phyloP scores from a whole-genome alignment of 345 rosid genomes.

The Salix viminalis region DNA sequence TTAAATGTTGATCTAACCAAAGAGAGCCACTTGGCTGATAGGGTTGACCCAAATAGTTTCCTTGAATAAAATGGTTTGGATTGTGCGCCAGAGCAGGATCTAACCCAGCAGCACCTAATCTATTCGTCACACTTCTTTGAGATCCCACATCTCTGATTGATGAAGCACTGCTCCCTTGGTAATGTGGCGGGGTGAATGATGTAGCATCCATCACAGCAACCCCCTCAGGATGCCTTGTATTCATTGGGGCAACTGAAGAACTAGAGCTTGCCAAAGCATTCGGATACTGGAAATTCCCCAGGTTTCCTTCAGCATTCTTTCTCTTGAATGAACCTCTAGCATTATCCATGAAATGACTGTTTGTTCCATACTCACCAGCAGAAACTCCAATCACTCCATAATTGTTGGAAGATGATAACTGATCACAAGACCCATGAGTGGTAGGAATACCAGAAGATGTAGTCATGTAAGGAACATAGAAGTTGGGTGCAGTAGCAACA shows the following conservation, averaged over 20 bases:
- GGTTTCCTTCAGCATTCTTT: constrained; percentile 53
- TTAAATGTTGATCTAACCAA: constrained; percentile 46
- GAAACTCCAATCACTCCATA: constrained; percentile 44
- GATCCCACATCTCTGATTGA: constrained; percentile 43
- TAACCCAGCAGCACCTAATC: constrained; percentile 46
- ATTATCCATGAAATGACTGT: constrained; percentile 44
- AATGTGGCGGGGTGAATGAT: constrained; percentile 38
- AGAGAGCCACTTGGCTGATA: constrained; percentile 41
- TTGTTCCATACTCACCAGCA: constrained; percentile 51
- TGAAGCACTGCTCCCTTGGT: constrained; percentile 37
- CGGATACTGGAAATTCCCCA: constrained; percentile 43
- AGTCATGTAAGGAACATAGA: constrained; percentile 40
- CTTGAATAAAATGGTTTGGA: constrained; percentile 45
- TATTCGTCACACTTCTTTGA: constrained; percentile 56
- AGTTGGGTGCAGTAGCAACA: constrained; percentile 43
- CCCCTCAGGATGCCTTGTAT: constrained; percentile 50
- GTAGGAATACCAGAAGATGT: constrained; percentile 34
- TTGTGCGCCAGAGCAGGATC: constrained; percentile 51
- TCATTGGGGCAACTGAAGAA: constrained; percentile 33
- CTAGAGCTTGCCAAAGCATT: constrained; percentile 48
- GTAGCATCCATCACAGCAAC: constrained; percentile 33
- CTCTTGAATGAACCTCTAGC: constrained; percentile 58
- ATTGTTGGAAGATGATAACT: constrained; percentile 41
- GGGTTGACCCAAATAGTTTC: constrained; percentile 49
- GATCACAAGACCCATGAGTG: constrained; percentile 45